A percentile compares a stretch with the other conserved stretches of the same genome.
These are phyloP conservation scores for Diaporthe ampelina DNA, from an alignment of 2,329 filamentous ascomycete genomes.

Conservation along the genomic window DNA sequence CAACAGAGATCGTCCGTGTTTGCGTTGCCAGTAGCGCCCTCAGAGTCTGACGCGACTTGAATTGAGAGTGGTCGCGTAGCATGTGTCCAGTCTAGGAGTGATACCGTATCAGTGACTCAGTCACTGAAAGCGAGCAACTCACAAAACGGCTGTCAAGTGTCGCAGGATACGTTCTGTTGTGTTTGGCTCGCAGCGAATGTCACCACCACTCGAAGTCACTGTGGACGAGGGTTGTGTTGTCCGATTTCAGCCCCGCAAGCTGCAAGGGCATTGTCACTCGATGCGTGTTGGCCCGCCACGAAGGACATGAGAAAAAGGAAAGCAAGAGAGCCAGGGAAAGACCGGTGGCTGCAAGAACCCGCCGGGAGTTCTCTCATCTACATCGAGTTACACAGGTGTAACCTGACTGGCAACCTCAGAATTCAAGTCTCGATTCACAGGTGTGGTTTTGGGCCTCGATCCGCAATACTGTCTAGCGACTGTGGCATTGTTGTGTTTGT, in stretches of 20 bases:
- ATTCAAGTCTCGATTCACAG: neutral
- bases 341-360: constrained; percentile 28
- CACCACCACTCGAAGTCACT: neutral
- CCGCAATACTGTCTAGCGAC: neutral
- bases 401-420: neutral
- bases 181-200: neutral
- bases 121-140: neutral
- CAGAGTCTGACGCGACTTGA: neutral
- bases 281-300: neutral
- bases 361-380: neutral
- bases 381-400: constrained; percentile 20
- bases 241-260: neutral
- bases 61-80: neutral
- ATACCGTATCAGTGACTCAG: neutral
- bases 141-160: neutral
- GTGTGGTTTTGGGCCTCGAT: neutral
- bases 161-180: neutral
- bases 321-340: neutral
- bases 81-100: neutral
- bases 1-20: neutral
- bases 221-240: neutral
- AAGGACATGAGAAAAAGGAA: neutral
- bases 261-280: constrained; percentile 10
- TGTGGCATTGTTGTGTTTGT: neutral
- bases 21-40: neutral